Evolutionary conservation across 257 asterid species (phyloP), one percentile per base, ranked within the genome.

Genomic region (Leonotis leonurus): DNA sequence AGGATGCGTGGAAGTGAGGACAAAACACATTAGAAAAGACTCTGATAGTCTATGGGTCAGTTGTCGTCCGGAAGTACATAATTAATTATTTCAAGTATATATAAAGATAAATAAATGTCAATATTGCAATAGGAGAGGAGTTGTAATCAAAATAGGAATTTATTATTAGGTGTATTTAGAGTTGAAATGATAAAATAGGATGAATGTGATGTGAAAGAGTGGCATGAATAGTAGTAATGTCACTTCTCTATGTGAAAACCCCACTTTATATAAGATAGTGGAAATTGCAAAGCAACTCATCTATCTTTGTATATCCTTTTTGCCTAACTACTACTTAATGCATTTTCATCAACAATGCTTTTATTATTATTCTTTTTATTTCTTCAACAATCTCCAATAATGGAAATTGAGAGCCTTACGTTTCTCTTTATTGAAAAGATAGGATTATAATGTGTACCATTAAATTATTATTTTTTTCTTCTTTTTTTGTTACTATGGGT

Each of bases 241-340:
- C 70, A 70, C 56, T 63, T 54, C 60, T 54, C 16, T 29, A 22
- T 56, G 33, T 74, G 64, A n/a, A 45, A 59, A 56, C 5, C 65
- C 70, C 71, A 68, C 78, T 78, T 68, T 22, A 22, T 30, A n/a
- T 56, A 33, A n/a, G 25, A 39, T 33, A 64, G 67, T 64, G 76
- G 44, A n/a, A n/a, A n/a, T n/a, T n/a, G n/a, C 50, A 64, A 71
- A 57, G 39, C 36, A 68, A 59, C 25, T 65, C 68, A 73, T 73
- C 67, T n/a, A n/a, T n/a, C n/a, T n/a, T n/a, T n/a, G 2, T 62
- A 41, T 55, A 46, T 70, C 69, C 72, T 77, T 73, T 71, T 58
- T 57, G 67, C 77, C 77, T 55, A 76, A 68, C 48, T 51, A 50
- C 27, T 60, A 36, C 40, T 33, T 56, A 56, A 26, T 55, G 68